Evolutionary conservation across 768 basidiomycete genomes (phyloP), one percentile per base, ranked within the genome.

Genomic region (Boletus pseudopeckii): DNA sequence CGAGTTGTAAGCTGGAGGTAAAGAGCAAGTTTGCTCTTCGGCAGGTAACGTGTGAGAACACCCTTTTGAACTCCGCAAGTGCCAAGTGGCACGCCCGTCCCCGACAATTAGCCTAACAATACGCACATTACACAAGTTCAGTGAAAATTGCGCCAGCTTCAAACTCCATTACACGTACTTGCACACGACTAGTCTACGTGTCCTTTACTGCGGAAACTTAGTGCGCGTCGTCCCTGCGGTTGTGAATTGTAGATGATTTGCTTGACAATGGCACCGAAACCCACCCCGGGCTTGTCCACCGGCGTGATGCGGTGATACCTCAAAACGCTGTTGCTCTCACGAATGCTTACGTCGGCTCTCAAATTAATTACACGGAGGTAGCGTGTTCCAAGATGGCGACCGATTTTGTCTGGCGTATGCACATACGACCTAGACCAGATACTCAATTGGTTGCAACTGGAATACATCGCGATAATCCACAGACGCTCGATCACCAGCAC

Each of bases 21-120:
- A 69, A 65, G 64, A 62, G 59, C 69, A 69, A 69, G 71, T 69
- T 64, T 65, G 71, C 54, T 57, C 63, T 68, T 66, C 59, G 55
- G 61, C 50, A 44, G 55, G 62, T 65, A 56, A 61, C 55, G 66
- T 72, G 69, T 62, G 69, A 60, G 59, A 65, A 66, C 34, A 28
- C 53, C 18, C 57, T 71, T 71, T 70, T 52, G 57, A 71, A 72
- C 69, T 71, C 69, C 69, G 69, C 61, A 48, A 54, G 62, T 64
- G 70, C 71, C 61, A 48, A 54, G 62, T 66, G 70, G 64, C 59
- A 52, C 45, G 14, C 22, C 38, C 36, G 30, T 32, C 48, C 32
- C 43, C 30, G 30, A 32, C 30, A 15, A 34, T n/a, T n/a, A n/a
- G n/a, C n/a, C n/a, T n/a, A n/a, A n/a, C n/a, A n/a, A n/a, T n/a